phyloP scores from a whole-genome alignment of 345 rosid genomes.

The Toxicodendron radicans region DNA sequence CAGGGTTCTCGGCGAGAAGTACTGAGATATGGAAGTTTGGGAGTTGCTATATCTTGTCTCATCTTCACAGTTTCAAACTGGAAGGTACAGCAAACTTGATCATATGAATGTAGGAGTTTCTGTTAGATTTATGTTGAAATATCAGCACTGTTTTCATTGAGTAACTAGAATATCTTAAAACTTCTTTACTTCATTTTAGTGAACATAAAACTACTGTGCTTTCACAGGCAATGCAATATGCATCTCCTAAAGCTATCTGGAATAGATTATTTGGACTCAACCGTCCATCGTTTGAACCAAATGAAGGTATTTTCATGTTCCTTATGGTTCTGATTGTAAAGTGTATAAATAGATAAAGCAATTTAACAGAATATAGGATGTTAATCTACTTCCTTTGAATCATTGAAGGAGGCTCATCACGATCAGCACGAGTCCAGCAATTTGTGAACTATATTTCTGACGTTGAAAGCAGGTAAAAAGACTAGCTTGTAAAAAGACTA shows the following conservation, averaged over 20 bases:
- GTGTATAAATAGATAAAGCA: background rate
- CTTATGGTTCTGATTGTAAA: background rate
- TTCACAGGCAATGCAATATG: constrained; percentile 87
- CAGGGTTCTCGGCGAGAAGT: constrained; percentile 87
- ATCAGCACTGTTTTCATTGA: background rate
- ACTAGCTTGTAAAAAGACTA: constrained; percentile 36
- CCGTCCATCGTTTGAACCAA: constrained; percentile 47
- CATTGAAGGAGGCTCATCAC: constrained; percentile 50
- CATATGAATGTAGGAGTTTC: background rate
- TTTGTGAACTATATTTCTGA: constrained; percentile 75
- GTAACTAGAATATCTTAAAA: constrained; percentile 6
- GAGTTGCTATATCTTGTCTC: constrained; percentile 71
- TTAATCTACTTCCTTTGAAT: constrained; percentile 17
- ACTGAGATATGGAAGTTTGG: constrained; percentile 86
- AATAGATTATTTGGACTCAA: constrained; percentile 65
- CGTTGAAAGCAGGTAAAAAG: constrained; percentile 65
- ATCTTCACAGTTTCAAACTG: constrained; percentile 56
- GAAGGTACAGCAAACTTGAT: constrained; percentile 53
- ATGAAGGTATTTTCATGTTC: constrained; percentile 38
- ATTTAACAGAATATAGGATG: background rate
- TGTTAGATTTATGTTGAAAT: constrained; percentile 7
- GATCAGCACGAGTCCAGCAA: constrained; percentile 55
- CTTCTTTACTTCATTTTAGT: background rate
- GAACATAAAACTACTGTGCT: constrained; percentile 9
- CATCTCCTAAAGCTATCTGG: constrained; percentile 90